Conservation (phyloP, 2,329 filamentous ascomycete species). For the Apiospora koreana region DNA sequence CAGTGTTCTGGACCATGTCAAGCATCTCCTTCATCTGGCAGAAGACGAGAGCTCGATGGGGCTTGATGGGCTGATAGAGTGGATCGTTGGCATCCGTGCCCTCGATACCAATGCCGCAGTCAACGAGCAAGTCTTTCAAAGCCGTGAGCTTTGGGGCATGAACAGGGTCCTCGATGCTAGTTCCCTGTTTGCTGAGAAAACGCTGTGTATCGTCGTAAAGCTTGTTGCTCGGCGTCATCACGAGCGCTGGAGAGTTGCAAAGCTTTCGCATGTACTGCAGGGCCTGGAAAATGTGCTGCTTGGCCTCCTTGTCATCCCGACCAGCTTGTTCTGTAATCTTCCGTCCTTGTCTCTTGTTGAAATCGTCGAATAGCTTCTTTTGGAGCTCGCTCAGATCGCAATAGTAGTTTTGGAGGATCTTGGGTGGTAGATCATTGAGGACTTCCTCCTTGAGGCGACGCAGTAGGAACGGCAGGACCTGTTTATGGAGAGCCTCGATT, state of each 20-base stretch:
- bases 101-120: slow-evolving; percentile 91
- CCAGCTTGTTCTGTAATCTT: slow-evolving; percentile 82
- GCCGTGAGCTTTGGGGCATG: slow-evolving; percentile 94
- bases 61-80: slow-evolving; percentile 81
- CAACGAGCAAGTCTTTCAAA: slow-evolving; percentile 89
- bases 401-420: slow-evolving; percentile 99
- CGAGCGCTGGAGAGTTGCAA: slow-evolving; percentile 94
- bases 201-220: slow-evolving; percentile 87
- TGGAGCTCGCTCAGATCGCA: slow-evolving; percentile 96
- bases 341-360: slow-evolving; percentile 90
- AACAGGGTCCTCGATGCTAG: slow-evolving; percentile 77
- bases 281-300: slow-evolving; percentile 98
- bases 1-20: slow-evolving; percentile 95
- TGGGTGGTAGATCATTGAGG: slow-evolving; percentile 90
- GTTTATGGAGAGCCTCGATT: slow-evolving; percentile 97
- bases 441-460: slow-evolving; percentile 98
- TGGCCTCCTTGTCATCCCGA: slow-evolving; percentile 85
- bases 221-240: slow-evolving; percentile 91
- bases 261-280: slow-evolving; percentile 99
- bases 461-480: slow-evolving; percentile 93
- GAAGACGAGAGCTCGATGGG: slow-evolving; percentile 93
- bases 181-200: slow-evolving; percentile 76
- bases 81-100: slow-evolving; percentile 60
- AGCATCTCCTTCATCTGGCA: slow-evolving; percentile 99
- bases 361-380: slow-evolving; percentile 93